Percentiles rank a stretch among this genome's conserved stretches.
Evolutionary conservation across 2,329 filamentous ascomycete species (phyloP).

Genomic region (Zymoseptoria crescenta): DNA sequence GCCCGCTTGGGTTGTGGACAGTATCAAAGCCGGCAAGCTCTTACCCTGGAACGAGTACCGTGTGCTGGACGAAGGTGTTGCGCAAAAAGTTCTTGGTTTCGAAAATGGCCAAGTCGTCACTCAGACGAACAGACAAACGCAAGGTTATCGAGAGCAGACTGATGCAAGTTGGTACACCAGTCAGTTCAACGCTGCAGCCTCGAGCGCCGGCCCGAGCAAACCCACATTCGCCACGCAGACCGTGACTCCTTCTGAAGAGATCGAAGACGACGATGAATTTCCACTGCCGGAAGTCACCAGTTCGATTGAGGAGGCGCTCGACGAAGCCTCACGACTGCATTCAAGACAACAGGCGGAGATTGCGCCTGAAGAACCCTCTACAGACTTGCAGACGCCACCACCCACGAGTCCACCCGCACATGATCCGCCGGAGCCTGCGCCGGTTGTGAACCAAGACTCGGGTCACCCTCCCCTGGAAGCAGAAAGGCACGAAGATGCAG

Average conservation of each 20-base stretch:
- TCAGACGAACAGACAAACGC: conserved; percentile 52
- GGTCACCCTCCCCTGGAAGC: background rate
- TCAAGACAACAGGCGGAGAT: background rate
- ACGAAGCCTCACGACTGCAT: conserved; percentile 10
- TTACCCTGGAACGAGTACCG: conserved; percentile 82
- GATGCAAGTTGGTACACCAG: conserved; percentile 74
- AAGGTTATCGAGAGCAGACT: conserved; percentile 73
- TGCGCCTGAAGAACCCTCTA: background rate
- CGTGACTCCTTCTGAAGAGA: conserved; percentile 27
- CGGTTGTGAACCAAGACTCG: conserved; percentile 3
- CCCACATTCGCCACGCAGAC: conserved; percentile 22
- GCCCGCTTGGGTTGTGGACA: conserved; percentile 89
- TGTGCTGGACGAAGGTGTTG: conserved; percentile 73
- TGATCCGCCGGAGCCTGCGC: background rate
- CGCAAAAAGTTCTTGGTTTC: conserved; percentile 68
- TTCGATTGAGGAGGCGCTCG: conserved; percentile 28
- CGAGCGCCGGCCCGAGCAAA: background rate
- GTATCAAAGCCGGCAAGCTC: conserved; percentile 69
- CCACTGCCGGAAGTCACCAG: conserved; percentile 26
- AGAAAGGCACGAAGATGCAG: background rate
- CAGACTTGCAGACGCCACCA: conserved; percentile 14
- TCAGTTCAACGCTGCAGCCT: conserved; percentile 44
- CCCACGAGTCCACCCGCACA: conserved; percentile 6
- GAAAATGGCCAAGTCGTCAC: conserved; percentile 56
- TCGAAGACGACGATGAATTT: conserved; percentile 24